phyloP scores from a whole-genome alignment of 306 rosid species.

The Neltuma alba region DNA sequence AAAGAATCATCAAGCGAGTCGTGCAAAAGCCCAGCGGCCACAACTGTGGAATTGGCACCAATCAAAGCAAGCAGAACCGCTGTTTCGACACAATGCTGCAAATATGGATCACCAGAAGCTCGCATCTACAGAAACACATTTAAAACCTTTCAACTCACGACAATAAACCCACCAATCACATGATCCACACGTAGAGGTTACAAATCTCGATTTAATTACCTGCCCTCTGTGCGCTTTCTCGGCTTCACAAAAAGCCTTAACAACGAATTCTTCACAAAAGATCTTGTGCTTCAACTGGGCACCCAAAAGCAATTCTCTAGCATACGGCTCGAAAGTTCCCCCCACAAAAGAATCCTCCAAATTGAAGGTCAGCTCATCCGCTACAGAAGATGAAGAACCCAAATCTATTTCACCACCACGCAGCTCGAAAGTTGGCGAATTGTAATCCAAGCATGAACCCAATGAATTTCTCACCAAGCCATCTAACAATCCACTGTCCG shows the following conservation, averaged over 20 bases:
- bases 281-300: constrained; percentile 87
- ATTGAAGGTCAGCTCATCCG: constrained; percentile 82
- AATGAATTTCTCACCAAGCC: constrained; percentile 86
- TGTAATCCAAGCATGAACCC: constrained; percentile 81
- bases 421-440: constrained; percentile 48
- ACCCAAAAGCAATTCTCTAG: constrained; percentile 67
- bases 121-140: constrained; percentile 60
- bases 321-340: constrained; percentile 64
- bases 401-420: constrained; percentile 41
- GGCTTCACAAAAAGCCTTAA: constrained; percentile 92
- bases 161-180: constrained; percentile 20
- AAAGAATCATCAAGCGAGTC: constrained; percentile 93
- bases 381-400: constrained; percentile 49
- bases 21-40: constrained; percentile 98
- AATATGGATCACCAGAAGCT: constrained; percentile 90
- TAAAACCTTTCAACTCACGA: constrained; percentile 33
- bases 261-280: constrained; percentile 79
- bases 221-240: constrained; percentile 99
- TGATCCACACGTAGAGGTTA: not conserved
- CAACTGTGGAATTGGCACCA: constrained; percentile 90
- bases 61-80: constrained; percentile 89
- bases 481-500: constrained; percentile 63
- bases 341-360: constrained; percentile 75
- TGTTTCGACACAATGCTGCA: constrained; percentile 96
- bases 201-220: constrained; percentile 47